Base-by-base conservation (phyloP, 345 rosid genomes). In the Eucalyptus marginata region DNA sequence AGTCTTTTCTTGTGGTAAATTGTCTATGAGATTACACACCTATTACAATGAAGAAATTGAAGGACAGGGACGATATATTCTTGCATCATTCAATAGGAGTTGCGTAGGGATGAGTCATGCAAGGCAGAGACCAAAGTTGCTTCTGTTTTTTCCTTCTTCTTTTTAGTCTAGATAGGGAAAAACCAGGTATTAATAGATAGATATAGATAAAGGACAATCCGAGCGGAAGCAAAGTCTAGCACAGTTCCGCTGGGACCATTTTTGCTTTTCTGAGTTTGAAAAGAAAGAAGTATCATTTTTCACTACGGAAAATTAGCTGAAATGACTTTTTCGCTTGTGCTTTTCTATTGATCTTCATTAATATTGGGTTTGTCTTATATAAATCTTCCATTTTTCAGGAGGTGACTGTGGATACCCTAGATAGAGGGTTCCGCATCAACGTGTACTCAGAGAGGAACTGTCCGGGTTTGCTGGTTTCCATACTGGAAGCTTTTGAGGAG, bases 401-500 rank as follows among this genome's bases (percentile, higher is more conserved):
- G 92, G 92, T 95, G 43, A 91, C 88, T 12, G 97, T 95, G 54
- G 95, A 96, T 92, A 89, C 94, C 87, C 88, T 90, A 66, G 93
- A 93, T n/a, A 94, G 91, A 44, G 95, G 95, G 68, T 94, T 94
- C 88, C 89, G 93, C n/a, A 93, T 96, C 51, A 93, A 93, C 50
- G 92, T 95, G 85, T 87, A 87, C 88, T 90, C 93, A 86, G 90
- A 87, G 86, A 92, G 92, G 49, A 93, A 93, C 81, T 93, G 95
- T 58, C 89, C 88, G 2, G 95, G 95, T 25, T 88, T 96, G 91
- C 93, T 96, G 86, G 95, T 94, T 81, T 93, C 94, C 86, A 90
- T 96, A 88, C 89, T 96, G 91, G 94, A 94, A 92, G 95, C 93
- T n/a, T 96, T 96, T 87, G 97, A 96, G 71, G 94, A 93, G 86